Base-by-base conservation (phyloP, 805 yeast species). In the Hanseniaspora valbyensis region DNA sequence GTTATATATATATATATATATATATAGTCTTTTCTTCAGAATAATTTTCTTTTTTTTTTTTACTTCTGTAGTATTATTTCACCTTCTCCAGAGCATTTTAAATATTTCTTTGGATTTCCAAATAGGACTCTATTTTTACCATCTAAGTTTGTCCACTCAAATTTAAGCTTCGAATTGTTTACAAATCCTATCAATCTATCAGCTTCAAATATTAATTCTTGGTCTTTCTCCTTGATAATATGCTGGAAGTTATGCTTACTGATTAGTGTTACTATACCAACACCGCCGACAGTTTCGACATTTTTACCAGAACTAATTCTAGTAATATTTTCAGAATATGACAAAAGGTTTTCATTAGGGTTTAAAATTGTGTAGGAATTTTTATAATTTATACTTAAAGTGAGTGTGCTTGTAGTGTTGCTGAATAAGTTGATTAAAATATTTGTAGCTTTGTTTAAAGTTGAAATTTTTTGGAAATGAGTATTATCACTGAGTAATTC, bases 81-180 rank as follows among this genome's bases (percentile, higher is more conserved):
- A 1, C 69, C 68, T 2, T 67, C 66, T 0, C 70, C 70, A 40
- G 54, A 38, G 10, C 64, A 43, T 44, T 58, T 57, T 24, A 56
- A 57, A 50, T 56, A 61, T 10, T 57, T 38, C 26, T 56, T 52
- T 21, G 7, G 55, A 49, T 10, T 42, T 37, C 28, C 51, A 18
- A 16, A 34, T 18, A 34, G 16, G 4, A 14, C 7, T 19, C 16
- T 34, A 13, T 22, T 32, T 10, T 32, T n/a, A 32, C 22, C 42
- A 39, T 52, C 54, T 13, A 54, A 6, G 2, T 50, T 36, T 26
- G 55, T 52, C 28, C 41, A 39, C 25, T 48, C 45, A 32, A 52
- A 36, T 2, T 48, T 42, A 10, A 57, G 30, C 14, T 44, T 34
- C 1, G 55, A 49, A n/a, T 52, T 48, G 3, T 56, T 44, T 33